Evolutionary conservation across 495 filamentous ascomycete genomes (phyloP).

Genomic region (Thermothielavioides terrestris): DNA sequence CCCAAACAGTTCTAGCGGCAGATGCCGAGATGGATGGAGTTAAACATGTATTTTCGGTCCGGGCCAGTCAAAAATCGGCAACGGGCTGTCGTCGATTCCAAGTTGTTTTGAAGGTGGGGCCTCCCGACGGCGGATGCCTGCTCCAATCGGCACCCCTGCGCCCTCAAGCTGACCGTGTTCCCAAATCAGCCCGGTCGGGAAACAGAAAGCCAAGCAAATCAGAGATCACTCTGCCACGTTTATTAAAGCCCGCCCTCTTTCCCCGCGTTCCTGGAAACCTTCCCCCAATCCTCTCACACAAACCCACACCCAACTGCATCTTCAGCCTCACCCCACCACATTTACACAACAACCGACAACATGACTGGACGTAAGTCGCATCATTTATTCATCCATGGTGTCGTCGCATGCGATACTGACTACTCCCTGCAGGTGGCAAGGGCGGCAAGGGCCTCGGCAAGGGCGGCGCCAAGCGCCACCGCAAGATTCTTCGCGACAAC

Average conservation of each 20-base stretch:
- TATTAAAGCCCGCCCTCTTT: conserved; percentile 33
- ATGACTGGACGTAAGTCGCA: conserved; percentile 94
- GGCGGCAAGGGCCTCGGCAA: conserved; percentile 94
- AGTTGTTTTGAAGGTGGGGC: conserved; percentile 10
- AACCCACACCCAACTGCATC: conserved; percentile 16
- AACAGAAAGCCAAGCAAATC: conserved; percentile 25
- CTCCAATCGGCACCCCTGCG: conserved; percentile 7
- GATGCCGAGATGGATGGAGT: background rate
- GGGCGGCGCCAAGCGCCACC: conserved; percentile 84
- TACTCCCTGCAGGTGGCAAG: conserved; percentile 59
- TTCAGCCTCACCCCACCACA: conserved; percentile 37
- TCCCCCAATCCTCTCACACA: conserved; percentile 13
- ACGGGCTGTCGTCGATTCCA: no score
- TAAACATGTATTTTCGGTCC: background rate
- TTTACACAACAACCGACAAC: conserved; percentile 21
- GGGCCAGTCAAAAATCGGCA: conserved; percentile 12
- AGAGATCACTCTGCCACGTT: conserved; percentile 28
- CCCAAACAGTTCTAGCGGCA: background rate
- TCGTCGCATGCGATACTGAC: conserved; percentile 19
- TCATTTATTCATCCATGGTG: conserved; percentile 11
- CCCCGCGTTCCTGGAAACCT: conserved; percentile 37
- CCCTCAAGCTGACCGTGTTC: conserved; percentile 7
- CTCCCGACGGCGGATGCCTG: background rate
- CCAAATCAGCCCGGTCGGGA: conserved; percentile 11
- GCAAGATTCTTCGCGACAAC: conserved; percentile 99